Evolutionary conservation across 768 basidiomycete genomes (phyloP).

Genomic region (Russula lepida): DNA sequence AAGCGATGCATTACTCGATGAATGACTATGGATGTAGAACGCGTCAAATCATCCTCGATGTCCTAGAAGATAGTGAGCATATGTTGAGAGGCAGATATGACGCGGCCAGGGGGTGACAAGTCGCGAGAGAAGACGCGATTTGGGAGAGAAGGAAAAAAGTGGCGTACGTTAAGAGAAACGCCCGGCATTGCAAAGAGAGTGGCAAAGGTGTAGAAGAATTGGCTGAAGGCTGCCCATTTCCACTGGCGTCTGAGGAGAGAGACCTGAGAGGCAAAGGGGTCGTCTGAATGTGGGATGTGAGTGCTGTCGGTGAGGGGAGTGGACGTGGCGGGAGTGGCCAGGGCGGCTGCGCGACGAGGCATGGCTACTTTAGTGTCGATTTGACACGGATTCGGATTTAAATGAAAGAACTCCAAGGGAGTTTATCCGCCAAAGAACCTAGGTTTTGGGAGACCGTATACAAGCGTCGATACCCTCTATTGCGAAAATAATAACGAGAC

Average conservation of each 20-base stretch:
- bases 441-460: neutral
- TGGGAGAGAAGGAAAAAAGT: neutral
- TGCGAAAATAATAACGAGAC: neutral
- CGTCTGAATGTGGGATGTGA: conserved; percentile 7
- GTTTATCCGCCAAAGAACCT: neutral
- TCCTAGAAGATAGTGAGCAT: conserved; percentile 39
- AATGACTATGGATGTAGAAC: conserved; percentile 49
- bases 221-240: conserved; percentile 89
- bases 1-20: conserved; percentile 70
- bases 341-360: conserved; percentile 30
- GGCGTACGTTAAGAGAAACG: conserved; percentile 54
- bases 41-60: conserved; percentile 67
- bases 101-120: neutral
- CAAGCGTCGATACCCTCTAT: neutral
- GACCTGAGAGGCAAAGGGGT: conserved; percentile 31
- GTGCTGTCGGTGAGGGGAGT: conserved; percentile 16
- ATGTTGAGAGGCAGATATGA: conserved; percentile 3
- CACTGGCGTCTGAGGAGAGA: conserved; percentile 63
- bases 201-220: conserved; percentile 83
- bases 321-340: conserved; percentile 16
- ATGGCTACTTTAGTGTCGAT: conserved; percentile 26
- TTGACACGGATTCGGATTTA: conserved; percentile 28
- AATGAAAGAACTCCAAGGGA: conserved; percentile 14
- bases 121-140: conserved; percentile 7
- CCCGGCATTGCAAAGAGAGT: conserved; percentile 64